These are phyloP conservation scores for Fusarium sp. DNA, from an alignment of 2,329 filamentous ascomycete genomes.

Conservation along the genomic window DNA sequence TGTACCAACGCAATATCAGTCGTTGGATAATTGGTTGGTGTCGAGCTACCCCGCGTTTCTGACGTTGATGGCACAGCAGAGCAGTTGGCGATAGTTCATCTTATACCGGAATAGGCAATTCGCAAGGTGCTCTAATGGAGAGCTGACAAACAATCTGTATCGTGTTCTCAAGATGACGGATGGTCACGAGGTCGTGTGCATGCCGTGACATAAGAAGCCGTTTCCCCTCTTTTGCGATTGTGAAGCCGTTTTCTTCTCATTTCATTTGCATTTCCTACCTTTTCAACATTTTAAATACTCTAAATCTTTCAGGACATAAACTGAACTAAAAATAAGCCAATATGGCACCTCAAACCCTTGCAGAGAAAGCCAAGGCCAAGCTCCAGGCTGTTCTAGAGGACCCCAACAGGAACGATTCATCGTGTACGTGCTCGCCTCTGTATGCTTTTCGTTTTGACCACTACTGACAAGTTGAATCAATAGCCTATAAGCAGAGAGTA, in stretches of 20 bases:
- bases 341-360: conserved; percentile 27
- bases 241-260: not conserved
- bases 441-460: fast-evolving
- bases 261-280: not conserved
- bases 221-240: conserved; percentile 7
- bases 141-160: conserved; percentile 19
- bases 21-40: not conserved
- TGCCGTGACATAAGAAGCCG: conserved; percentile 2
- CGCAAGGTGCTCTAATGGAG: not conserved
- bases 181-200: conserved; percentile 1
- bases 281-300: not conserved
- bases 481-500: conserved; percentile 32
- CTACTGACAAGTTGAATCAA: not conserved
- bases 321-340: not conserved
- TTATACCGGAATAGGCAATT: conserved; percentile 14
- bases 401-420: conserved; percentile 25
- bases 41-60: conserved; percentile 33
- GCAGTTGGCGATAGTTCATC: conserved; percentile 1
- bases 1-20: not conserved
- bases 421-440: not conserved
- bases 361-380: conserved; percentile 32
- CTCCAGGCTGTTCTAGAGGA: conserved; percentile 30
- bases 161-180: conserved; percentile 9
- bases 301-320: not conserved
- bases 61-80: conserved; percentile 23